Evolutionary conservation across 129 eudicot species (phyloP).

Genomic region (Flaveria linearis): DNA sequence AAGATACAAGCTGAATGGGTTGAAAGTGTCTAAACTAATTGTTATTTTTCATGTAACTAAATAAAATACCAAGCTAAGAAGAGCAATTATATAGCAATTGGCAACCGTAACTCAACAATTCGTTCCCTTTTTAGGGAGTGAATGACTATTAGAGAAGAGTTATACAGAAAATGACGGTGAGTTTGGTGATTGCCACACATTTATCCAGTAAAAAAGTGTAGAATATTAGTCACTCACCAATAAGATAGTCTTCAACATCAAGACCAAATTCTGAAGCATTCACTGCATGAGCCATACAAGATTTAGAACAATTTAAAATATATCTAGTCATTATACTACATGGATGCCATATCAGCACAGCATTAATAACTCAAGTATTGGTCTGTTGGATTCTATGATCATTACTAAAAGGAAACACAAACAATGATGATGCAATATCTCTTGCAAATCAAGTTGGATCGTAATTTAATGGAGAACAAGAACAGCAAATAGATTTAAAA

Average conservation of each 20-base stretch:
- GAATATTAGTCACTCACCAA: constrained; percentile 53
- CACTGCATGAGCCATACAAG: constrained; percentile 45
- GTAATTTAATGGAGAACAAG: too few species aligned
- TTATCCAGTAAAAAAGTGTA: neutral
- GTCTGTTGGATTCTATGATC: constrained; percentile 1
- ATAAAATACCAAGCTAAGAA: neutral
- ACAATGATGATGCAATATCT: too few species aligned
- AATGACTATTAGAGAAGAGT: neutral
- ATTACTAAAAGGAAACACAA: neutral
- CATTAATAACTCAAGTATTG: neutral
- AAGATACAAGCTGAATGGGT: too few species aligned
- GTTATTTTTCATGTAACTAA: neutral
- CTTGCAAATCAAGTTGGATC: too few species aligned
- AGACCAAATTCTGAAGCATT: constrained; percentile 75
- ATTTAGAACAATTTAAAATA: neutral
- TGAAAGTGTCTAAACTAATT: neutral
- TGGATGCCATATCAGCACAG: constrained; percentile 1
- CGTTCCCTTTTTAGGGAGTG: neutral
- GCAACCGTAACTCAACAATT: constrained; percentile 2
- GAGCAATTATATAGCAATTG: neutral
- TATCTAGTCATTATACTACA: neutral
- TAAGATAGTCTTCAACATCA: constrained; percentile 90
- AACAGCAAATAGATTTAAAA: too few species aligned
- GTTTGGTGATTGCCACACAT: constrained; percentile 14
- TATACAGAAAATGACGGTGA: neutral